These are phyloP conservation scores for Pichia kluyveri DNA, from an alignment of 805 yeast genomes.

Conservation along the genomic window DNA sequence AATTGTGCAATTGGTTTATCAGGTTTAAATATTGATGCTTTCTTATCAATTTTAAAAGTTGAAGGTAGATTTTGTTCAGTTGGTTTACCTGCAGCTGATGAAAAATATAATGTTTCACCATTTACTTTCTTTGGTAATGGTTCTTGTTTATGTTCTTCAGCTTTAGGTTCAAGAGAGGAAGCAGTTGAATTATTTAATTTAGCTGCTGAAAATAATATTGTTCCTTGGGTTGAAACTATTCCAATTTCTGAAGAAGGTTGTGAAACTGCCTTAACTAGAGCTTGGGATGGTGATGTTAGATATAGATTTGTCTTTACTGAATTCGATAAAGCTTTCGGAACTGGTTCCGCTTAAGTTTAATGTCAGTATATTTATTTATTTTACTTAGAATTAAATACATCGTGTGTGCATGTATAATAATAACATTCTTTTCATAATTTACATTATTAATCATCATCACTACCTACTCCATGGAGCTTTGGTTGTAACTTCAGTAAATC, in stretches of 20 bases:
- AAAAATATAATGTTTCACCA: slow-evolving; percentile 38
- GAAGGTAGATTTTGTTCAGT: slow-evolving; percentile 37
- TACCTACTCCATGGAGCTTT: too few relatives aligned
- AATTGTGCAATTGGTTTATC: slow-evolving; percentile 34
- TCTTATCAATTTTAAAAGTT: slow-evolving; percentile 25
- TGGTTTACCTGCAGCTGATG: slow-evolving; percentile 36
- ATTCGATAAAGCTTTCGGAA: slow-evolving; percentile 36
- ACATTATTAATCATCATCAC: too few relatives aligned
- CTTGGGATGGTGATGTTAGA: slow-evolving; percentile 39
- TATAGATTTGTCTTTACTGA: slow-evolving; percentile 44
- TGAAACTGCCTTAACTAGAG: slow-evolving; percentile 34
- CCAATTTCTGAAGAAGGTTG: slow-evolving; percentile 37
- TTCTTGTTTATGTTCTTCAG: slow-evolving; percentile 35
- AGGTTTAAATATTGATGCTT: slow-evolving; percentile 29
- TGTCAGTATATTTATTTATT: too few relatives aligned
- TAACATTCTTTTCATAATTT: too few relatives aligned
- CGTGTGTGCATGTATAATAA: too few relatives aligned
- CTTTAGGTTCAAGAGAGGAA: slow-evolving; percentile 40
- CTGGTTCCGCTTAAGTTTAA: slow-evolving; percentile 9
- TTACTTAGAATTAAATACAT: not conserved
- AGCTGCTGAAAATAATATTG: slow-evolving; percentile 35
- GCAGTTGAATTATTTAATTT: slow-evolving; percentile 36
- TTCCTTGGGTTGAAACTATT: slow-evolving; percentile 43
- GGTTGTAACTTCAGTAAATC: too few relatives aligned
- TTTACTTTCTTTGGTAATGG: slow-evolving; percentile 41